Evolutionary conservation across 768 basidiomycete genomes (phyloP), one percentile per base, ranked within the genome.

Genomic region (Naematelia aurantialba): DNA sequence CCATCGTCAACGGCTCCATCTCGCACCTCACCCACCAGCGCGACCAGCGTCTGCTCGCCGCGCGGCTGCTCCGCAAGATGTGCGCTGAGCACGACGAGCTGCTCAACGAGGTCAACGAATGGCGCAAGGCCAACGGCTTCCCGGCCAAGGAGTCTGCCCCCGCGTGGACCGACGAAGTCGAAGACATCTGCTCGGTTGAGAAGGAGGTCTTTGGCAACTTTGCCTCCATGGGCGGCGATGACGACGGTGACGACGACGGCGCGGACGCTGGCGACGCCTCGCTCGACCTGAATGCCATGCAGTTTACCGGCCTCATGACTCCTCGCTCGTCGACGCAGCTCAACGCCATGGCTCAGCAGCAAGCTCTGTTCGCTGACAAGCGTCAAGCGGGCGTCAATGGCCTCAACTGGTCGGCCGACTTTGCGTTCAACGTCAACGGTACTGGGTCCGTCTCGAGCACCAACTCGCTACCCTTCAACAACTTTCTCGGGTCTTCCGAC

Each of bases 1-100:
- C 89, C 61, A 97, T 98, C 77, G 93, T 99, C 78, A 96, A 96
- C 78, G 91, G 89, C 30, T 89, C 88, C 46, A 96, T 97, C 75
- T 86, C 90, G 1, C 88, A 78, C 55, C 59, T 79, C 21, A 70
- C 88, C 70, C 83, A 87, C 21, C 87, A 89, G 42, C 85, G 89
- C 50, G 83, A 89, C 45, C 88, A 91, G 72, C 86, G 89, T 50
- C 79, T 86, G 19, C 81, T 91, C 62, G 90, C 91, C 14, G 83
- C 89, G 8, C 84, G 87, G 62, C 89, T 93, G 74, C 82, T 96
- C 30, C 87, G 91, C 51, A 73, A 84, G 52, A 77, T 93, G 70
- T 89, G 88, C 71, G 78, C 81, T 66, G 91, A 97, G 79, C 81
- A 89, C 21, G 90, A 94, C 76, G 86, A 87, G 5, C 85, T 97